A percentile compares a stretch with the other conserved stretches of the same genome.
Evolutionary conservation across 345 rosid genomes (phyloP).

Genomic region (Eucalyptus curtisii): DNA sequence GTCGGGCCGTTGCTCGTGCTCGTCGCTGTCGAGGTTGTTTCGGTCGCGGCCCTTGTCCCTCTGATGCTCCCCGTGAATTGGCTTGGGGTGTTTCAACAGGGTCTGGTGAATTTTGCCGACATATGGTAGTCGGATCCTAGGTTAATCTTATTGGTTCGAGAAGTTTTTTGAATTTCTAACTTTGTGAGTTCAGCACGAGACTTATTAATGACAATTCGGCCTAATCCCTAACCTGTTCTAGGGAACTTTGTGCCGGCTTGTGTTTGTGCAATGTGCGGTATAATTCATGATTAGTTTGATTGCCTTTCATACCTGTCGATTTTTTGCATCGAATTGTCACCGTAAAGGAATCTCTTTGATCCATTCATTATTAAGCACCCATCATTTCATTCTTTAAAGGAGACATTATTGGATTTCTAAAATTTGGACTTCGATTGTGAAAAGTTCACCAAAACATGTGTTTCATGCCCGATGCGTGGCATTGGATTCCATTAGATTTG

Average conservation of each 20-base stretch:
- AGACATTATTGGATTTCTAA: background rate
- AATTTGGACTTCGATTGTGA: background rate
- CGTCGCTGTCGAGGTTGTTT: background rate
- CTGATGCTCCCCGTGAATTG: background rate
- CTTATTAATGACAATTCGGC: background rate
- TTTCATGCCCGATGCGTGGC: background rate
- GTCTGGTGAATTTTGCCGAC: background rate
- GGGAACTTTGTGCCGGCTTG: background rate
- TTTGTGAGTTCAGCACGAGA: too few species aligned
- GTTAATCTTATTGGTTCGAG: too few species aligned
- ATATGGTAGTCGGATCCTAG: too few species aligned
- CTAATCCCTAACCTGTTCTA: background rate
- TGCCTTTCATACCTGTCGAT: fast-evolving
- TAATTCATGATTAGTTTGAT: background rate
- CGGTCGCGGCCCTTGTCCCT: background rate
- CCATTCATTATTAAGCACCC: background rate
- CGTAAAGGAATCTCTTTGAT: too few species aligned
- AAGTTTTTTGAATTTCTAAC: too few species aligned
- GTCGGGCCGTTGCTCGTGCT: background rate
- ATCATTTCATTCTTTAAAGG: background rate
- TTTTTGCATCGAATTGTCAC: too few species aligned
- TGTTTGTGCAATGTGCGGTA: fast-evolving
- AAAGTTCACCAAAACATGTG: background rate
- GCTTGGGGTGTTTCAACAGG: background rate
- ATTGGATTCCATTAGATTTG: background rate